Conservation (phyloP, 768 basidiomycete species). For the Lactifluus echinatus region DNA sequence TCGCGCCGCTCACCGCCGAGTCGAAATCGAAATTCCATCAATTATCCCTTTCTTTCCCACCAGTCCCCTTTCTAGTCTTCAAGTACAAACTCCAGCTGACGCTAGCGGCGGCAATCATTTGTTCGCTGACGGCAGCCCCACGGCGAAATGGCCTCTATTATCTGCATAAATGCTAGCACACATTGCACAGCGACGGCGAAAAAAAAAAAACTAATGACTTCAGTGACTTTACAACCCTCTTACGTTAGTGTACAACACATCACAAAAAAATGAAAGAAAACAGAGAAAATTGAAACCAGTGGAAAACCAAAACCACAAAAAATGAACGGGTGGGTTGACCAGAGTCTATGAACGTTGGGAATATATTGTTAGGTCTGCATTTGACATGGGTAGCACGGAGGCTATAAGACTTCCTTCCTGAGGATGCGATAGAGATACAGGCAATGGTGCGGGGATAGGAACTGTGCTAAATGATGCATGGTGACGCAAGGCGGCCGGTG, state of each 20-base stretch:
- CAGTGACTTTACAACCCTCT: slow-evolving; percentile 15
- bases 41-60: not conserved
- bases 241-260: slow-evolving; percentile 20
- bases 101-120: not conserved
- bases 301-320: not conserved
- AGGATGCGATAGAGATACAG: slow-evolving; percentile 3
- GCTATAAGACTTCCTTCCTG: slow-evolving; percentile 13
- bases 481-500: slow-evolving; percentile 27
- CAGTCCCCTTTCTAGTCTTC: not conserved
- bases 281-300: slow-evolving; percentile 8
- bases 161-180: slow-evolving; percentile 19
- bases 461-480: slow-evolving; percentile 27
- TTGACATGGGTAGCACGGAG: not conserved
- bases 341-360: slow-evolving; percentile 19
- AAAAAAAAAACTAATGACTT: slow-evolving; percentile 5
- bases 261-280: slow-evolving; percentile 3
- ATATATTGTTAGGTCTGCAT: slow-evolving; percentile 12
- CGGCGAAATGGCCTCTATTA: slow-evolving; percentile 10
- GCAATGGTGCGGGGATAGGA: slow-evolving; percentile 1
- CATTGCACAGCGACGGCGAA: slow-evolving; percentile 1
- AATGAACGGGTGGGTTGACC: slow-evolving; percentile 7
- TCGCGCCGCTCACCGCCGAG: not conserved
- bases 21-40: not conserved
- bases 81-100: not conserved
- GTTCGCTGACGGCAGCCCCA: not conserved